Evolutionary conservation across 768 basidiomycete species (phyloP).

Genomic region (Macrolepiota fuliginosa): DNA sequence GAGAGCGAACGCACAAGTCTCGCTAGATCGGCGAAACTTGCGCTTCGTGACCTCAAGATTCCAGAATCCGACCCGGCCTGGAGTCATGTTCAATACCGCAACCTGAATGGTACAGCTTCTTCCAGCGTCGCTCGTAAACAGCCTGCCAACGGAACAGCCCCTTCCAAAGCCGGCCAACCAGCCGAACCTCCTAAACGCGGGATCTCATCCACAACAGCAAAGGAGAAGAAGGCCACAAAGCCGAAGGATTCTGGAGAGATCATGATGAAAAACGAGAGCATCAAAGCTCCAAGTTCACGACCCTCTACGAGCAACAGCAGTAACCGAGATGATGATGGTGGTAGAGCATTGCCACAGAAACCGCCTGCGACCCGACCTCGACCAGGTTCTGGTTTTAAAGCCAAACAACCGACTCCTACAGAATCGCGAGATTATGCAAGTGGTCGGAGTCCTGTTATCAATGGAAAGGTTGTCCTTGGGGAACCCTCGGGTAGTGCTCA

Average conservation of each 20-base stretch:
- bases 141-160: background rate
- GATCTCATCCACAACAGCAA: slow-evolving; percentile 43
- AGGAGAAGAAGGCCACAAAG: slow-evolving; percentile 44
- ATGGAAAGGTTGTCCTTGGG: slow-evolving; percentile 6
- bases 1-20: slow-evolving; percentile 47
- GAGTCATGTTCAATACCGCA: slow-evolving; percentile 44
- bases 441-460: slow-evolving; percentile 9
- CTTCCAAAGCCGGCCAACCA: slow-evolving; percentile 4
- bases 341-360: slow-evolving; percentile 1
- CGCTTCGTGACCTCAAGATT: slow-evolving; percentile 48
- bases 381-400: slow-evolving; percentile 16
- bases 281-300: slow-evolving; percentile 21
- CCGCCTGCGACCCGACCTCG: slow-evolving; percentile 8
- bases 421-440: background rate
- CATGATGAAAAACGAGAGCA: slow-evolving; percentile 48
- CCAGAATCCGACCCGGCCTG: slow-evolving; percentile 63
- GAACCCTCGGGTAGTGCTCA: background rate
- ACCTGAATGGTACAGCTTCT: slow-evolving; percentile 9
- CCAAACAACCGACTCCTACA: slow-evolving; percentile 8
- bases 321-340: slow-evolving; percentile 15
- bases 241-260: slow-evolving; percentile 38
- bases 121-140: slow-evolving; percentile 1
- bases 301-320: slow-evolving; percentile 16
- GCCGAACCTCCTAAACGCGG: slow-evolving; percentile 39
- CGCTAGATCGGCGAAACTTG: slow-evolving; percentile 48